Evolutionary conservation across 306 rosid species (phyloP).

Genomic region (Begonia fuchsioides): DNA sequence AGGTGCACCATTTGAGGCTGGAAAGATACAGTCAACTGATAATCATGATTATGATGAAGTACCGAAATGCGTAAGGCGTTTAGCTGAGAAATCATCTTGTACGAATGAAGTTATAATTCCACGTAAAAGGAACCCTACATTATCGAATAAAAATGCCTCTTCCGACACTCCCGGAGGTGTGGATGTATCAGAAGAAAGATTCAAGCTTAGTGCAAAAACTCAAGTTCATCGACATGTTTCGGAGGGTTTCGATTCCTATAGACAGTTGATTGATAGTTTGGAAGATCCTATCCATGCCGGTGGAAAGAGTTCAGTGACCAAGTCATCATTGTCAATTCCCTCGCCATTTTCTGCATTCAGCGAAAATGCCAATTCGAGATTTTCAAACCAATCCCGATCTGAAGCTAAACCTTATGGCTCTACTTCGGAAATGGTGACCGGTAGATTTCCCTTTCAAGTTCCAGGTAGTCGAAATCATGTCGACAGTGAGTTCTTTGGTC

Average conservation of each 20-base stretch:
- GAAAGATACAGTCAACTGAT: conserved; percentile 34
- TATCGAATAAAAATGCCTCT: conserved; percentile 23
- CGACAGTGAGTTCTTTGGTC: conserved; percentile 41
- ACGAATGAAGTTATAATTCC: conserved; percentile 18
- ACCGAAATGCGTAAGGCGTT: conserved; percentile 25
- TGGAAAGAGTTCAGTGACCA: conserved; percentile 19
- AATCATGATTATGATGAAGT: conserved; percentile 19
- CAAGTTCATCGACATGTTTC: conserved; percentile 20
- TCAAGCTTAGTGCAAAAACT: conserved; percentile 19
- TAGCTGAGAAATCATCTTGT: conserved; percentile 25
- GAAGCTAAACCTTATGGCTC: conserved; percentile 24
- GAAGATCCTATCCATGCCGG: conserved; percentile 27
- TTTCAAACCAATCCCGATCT: conserved; percentile 26
- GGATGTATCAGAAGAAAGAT: conserved; percentile 25
- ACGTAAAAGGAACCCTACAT: conserved; percentile 22
- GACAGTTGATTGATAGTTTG: conserved; percentile 29
- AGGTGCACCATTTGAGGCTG: conserved; percentile 30
- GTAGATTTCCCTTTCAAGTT: conserved; percentile 19
- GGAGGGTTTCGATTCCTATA: conserved; percentile 29
- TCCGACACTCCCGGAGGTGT: conserved; percentile 25
- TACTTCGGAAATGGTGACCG: conserved; percentile 29
- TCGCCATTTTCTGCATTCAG: conserved; percentile 26
- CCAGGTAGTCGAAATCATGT: conserved; percentile 20
- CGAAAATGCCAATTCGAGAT: conserved; percentile 30
- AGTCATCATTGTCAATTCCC: conserved; percentile 6